Conservation (phyloP, 768 basidiomycete species). For the Vararia minispora region DNA sequence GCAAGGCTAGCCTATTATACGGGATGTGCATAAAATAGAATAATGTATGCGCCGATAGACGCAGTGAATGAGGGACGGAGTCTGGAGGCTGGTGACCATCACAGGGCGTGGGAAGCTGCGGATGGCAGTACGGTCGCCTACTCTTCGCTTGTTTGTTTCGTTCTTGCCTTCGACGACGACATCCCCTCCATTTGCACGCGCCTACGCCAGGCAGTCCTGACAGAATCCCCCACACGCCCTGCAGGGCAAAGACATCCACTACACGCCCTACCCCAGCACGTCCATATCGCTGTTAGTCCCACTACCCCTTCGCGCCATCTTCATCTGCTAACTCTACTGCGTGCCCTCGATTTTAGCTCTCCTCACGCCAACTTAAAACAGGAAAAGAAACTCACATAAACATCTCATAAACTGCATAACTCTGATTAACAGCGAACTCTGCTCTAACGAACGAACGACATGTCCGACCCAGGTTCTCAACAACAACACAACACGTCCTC, state of each 20-base stretch:
- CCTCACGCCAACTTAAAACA: constrained; percentile 16
- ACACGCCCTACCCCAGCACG: constrained; percentile 16
- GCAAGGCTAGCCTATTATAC: too few relatives aligned
- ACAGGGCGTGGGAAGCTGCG: not conserved
- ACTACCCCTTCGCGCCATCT: too few relatives aligned
- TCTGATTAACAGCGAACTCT: constrained; percentile 18
- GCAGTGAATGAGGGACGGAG: not conserved
- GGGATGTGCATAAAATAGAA: too few relatives aligned
- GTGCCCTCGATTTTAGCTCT: constrained; percentile 7
- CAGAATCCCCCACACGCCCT: constrained; percentile 70
- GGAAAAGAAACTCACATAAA: constrained; percentile 43
- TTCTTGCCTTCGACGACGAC: constrained; percentile 26
- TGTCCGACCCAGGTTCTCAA: constrained; percentile 72
- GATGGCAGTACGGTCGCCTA: not conserved
- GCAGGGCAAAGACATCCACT: constrained; percentile 75
- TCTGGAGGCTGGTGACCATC: not conserved
- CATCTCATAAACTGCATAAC: constrained; percentile 24
- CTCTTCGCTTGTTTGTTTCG: constrained; percentile 19
- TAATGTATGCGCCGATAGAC: too few relatives aligned
- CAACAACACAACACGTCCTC: constrained; percentile 33
- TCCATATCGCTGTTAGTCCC: too few relatives aligned
- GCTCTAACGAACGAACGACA: constrained; percentile 77
- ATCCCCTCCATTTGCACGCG: constrained; percentile 37
- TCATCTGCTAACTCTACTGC: not conserved
- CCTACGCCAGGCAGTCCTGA: constrained; percentile 45